Percentiles rank a stretch among this genome's conserved stretches.
phyloP scores from a whole-genome alignment of 23 red algal species.

The Pyropia haitanensis region DNA sequence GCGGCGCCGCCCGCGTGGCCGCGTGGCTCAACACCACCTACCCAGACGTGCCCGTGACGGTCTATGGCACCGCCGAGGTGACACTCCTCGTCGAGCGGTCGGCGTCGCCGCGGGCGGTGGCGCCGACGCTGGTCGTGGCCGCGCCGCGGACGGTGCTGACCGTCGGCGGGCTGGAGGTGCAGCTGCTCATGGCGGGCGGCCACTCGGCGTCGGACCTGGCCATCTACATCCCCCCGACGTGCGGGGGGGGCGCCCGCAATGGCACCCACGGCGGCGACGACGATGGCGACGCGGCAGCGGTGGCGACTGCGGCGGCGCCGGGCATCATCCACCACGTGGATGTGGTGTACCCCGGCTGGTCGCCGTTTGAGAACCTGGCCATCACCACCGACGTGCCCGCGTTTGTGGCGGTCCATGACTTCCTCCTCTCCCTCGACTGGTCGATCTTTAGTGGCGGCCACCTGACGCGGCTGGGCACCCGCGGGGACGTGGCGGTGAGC shows the following conservation, averaged over 20 bases:
- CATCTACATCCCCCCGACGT: conserved; percentile 9
- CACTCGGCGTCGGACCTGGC: conserved; percentile 21
- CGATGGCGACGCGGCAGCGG: neutral
- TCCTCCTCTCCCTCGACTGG: conserved; percentile 14
- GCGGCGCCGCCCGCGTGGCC: conserved; percentile 1
- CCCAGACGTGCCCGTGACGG: conserved; percentile 1
- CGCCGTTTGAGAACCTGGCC: conserved; percentile 12
- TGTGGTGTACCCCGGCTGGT: conserved; percentile 11
- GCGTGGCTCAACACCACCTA: conserved; percentile 3
- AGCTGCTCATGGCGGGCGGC: conserved; percentile 15
- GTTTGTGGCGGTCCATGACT: conserved; percentile 5
- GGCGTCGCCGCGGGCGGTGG: neutral
- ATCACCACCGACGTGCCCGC: conserved; percentile 1
- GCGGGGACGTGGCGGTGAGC: conserved; percentile 3
- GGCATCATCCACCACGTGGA: conserved; percentile 21
- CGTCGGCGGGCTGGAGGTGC: conserved; percentile 1
- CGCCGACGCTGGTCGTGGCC: conserved; percentile 16
- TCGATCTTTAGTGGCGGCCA: conserved; percentile 6
- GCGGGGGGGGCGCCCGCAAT: neutral
- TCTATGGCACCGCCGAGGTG: conserved; percentile 7
- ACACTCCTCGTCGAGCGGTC: neutral
- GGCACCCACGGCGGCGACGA: neutral
- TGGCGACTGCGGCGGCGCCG: neutral
- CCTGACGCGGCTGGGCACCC: conserved; percentile 1
- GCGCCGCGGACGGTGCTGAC: conserved; percentile 1